Evolutionary conservation across 2,329 filamentous ascomycete genomes (phyloP).

Genomic region (Xylariaceae sp.): DNA sequence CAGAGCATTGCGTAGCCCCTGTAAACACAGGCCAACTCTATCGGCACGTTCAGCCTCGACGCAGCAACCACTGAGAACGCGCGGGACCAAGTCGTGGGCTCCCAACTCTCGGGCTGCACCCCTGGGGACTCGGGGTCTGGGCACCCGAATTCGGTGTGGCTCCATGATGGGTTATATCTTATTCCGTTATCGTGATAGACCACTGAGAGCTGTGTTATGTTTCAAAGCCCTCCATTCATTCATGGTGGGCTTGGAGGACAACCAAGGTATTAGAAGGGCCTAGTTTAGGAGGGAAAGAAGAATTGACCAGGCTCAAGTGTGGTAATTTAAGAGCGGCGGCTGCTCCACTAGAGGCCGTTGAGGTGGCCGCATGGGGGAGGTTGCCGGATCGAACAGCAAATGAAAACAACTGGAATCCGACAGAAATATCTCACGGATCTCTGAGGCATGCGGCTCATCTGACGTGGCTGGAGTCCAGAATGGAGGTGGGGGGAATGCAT

Average conservation of each 20-base stretch:
- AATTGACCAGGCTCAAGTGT: slow-evolving; percentile 7
- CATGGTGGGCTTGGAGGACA: background rate
- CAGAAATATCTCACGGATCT: slow-evolving; percentile 10
- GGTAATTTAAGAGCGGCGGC: slow-evolving; percentile 20
- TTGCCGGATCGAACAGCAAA: slow-evolving; percentile 1
- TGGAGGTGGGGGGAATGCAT: slow-evolving; percentile 25
- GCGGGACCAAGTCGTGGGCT: slow-evolving; percentile 26
- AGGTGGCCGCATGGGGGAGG: slow-evolving; percentile 29
- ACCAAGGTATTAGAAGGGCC: background rate
- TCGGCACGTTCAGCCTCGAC: slow-evolving; percentile 52
- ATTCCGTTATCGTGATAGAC: slow-evolving; percentile 22
- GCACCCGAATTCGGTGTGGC: slow-evolving; percentile 17
- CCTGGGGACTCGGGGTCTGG: slow-evolving; percentile 18
- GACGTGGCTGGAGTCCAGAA: slow-evolving; percentile 29
- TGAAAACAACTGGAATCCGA: slow-evolving; percentile 8
- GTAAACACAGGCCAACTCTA: slow-evolving; percentile 43
- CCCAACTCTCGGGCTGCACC: slow-evolving; percentile 22
- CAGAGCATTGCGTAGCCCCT: slow-evolving; percentile 46
- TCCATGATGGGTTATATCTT: slow-evolving; percentile 24
- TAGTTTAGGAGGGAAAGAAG: background rate
- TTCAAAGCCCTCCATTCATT: background rate
- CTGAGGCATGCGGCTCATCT: slow-evolving; percentile 26
- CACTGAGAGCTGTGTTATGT: slow-evolving; percentile 1
- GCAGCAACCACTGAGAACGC: slow-evolving; percentile 51
- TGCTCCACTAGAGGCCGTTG: slow-evolving; percentile 27